Evolutionary conservation across 805 yeast species (phyloP), one percentile per base, ranked within the genome.

Genomic region (Monosporozyma aerobia): DNA sequence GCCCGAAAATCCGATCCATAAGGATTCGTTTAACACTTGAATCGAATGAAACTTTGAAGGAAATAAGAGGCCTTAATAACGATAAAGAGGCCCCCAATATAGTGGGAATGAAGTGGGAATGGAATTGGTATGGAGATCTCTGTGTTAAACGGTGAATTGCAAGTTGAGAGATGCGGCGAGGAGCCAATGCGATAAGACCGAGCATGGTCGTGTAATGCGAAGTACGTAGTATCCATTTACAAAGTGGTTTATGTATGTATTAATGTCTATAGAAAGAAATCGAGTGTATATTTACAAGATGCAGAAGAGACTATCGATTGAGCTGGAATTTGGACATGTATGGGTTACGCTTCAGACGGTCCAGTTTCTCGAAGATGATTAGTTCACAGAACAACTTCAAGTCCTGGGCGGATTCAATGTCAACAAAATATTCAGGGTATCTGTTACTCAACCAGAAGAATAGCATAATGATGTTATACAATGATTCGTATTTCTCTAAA

Each of bases 361-460:
- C 69, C n/a, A 73, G 57, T 44, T 69, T 67, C 47, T 68, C 72
- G 54, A 73, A 74, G 40, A 74, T 74, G 44, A 68, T 68, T 55
- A 70, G 59, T 54, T 90, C 96, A 50, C 89, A 80, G 55, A 87
- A 69, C 30, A 78, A 71, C 63, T 86, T 86, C 59, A 88, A 67
- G 52, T 85, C 87, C 25, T 68, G 65, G 0, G 96, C 96, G 47
- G 88, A 78, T 54, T 83, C 87, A 14, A 81, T 73, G 65, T 89
- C 96, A 16, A 85, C 78, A 59, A 90, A 87, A 49, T 81, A 76
- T 32, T 84, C 81, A 0, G 97, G 96, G 73, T 85, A 92, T 61
- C 97, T 73, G 65, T 87, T 90, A 51, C 87, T 77, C 56, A 92
- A 73, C 99, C 99, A 92, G 63, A 88, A 72, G 63, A 80, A 92